A percentile compares a stretch with the other conserved stretches of the same genome.
These are phyloP conservation scores for Podila minutissima DNA, from an alignment of 192 early-diverging fungal genomes.

Conservation along the genomic window DNA sequence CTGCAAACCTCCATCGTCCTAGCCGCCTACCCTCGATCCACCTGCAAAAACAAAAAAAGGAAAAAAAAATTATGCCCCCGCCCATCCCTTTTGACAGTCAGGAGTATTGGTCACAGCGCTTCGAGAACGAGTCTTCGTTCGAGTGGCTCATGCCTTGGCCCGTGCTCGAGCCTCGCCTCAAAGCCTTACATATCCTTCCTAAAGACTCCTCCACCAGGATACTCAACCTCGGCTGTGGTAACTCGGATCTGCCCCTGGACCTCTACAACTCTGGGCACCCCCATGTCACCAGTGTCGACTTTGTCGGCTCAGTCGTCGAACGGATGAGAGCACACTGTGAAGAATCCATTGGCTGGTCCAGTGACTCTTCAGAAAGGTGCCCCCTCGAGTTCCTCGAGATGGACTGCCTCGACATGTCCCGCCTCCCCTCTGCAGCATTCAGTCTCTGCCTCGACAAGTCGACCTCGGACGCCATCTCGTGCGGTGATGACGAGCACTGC, in stretches of 20 bases:
- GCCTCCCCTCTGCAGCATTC: constrained; percentile 2
- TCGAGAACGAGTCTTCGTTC: constrained; percentile 19
- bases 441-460: constrained; percentile 33
- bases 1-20: too few species aligned
- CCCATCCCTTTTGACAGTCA: constrained; percentile 27
- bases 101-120: constrained; percentile 34
- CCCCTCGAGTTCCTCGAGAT: constrained; percentile 30
- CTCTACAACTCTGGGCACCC: constrained; percentile 17
- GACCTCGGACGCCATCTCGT: constrained; percentile 34
- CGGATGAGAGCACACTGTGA: constrained; percentile 25
- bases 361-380: neutral
- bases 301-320: constrained; percentile 29
- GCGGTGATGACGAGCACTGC: constrained; percentile 29
- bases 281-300: constrained; percentile 31
- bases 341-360: constrained; percentile 20
- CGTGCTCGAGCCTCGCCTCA: constrained; percentile 23
- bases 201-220: constrained; percentile 9
- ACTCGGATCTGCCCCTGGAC: constrained; percentile 32
- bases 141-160: constrained; percentile 46
- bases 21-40: neutral
- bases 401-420: constrained; percentile 40
- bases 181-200: neutral
- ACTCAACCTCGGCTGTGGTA: constrained; percentile 37
- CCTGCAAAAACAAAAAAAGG: neutral
- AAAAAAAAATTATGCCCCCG: neutral